Conservation (phyloP, 805 yeast genomes). For the Lachancea fermentati region DNA sequence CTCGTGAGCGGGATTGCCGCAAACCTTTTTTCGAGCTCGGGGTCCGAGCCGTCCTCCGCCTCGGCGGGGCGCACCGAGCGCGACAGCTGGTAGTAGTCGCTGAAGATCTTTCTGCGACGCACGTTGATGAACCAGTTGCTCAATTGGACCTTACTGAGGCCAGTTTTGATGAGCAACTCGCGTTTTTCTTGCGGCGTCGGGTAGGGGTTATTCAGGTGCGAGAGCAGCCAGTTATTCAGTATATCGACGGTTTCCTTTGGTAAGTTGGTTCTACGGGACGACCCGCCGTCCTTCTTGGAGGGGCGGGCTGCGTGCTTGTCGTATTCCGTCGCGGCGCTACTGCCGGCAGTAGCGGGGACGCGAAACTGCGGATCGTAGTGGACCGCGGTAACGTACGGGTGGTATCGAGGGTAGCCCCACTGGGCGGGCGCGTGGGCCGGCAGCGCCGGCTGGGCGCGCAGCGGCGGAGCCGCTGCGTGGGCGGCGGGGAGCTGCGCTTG, state of each 20-base stretch:
- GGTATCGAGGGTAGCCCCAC: background rate
- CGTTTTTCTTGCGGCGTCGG: slow-evolving; percentile 77
- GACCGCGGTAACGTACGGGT: background rate
- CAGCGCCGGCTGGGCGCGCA: background rate
- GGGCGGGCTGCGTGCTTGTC: background rate
- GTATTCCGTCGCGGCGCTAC: background rate
- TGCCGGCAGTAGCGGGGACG: background rate
- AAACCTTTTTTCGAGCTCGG: slow-evolving; percentile 23
- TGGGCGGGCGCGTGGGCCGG: background rate
- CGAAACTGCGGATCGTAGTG: background rate
- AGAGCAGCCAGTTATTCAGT: slow-evolving; percentile 65
- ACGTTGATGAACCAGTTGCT: slow-evolving; percentile 89
- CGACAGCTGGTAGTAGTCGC: slow-evolving; percentile 25
- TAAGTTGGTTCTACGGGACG: slow-evolving; percentile 56
- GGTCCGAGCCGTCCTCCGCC: slow-evolving; percentile 13
- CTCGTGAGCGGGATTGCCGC: slow-evolving; percentile 24
- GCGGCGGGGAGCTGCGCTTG: no score
- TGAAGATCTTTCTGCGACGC: slow-evolving; percentile 61
- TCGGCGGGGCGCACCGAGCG: slow-evolving; percentile 5
- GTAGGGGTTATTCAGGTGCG: slow-evolving; percentile 74
- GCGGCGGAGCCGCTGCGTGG: no score
- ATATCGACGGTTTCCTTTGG: slow-evolving; percentile 75
- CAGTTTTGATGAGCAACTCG: slow-evolving; percentile 62
- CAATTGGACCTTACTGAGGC: slow-evolving; percentile 73
- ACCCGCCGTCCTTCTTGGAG: slow-evolving; percentile 1